phyloP scores from a whole-genome alignment of 352 stramenopile species.

The Globisporangium splendens region DNA sequence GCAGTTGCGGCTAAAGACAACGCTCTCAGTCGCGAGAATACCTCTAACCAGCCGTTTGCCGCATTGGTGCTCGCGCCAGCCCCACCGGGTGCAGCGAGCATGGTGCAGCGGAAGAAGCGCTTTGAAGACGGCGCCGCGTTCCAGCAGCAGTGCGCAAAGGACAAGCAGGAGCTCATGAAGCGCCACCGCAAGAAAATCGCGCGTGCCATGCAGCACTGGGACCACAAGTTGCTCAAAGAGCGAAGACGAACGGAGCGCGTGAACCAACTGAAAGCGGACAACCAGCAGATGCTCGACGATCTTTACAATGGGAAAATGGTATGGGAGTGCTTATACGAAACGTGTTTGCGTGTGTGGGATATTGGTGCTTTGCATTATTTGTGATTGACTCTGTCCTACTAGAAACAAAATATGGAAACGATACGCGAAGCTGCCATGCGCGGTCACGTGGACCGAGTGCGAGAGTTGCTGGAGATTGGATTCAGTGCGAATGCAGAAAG shows the following conservation, averaged over 20 bases:
- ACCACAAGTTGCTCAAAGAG: conserved; percentile 26
- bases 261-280: conserved; percentile 31
- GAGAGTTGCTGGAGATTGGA: conserved; percentile 40
- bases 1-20: neutral
- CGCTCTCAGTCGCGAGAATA: neutral
- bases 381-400: neutral
- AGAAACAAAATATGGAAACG: conserved; percentile 67
- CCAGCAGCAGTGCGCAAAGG: conserved; percentile 27
- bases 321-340: neutral
- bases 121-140: conserved; percentile 30
- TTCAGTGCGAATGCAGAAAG: conserved; percentile 59
- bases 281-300: conserved; percentile 32
- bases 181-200: conserved; percentile 31
- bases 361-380: neutral
- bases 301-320: conserved; percentile 37
- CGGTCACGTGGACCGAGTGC: conserved; percentile 43
- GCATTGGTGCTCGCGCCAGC: neutral
- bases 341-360: neutral
- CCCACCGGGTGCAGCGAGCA: conserved; percentile 10
- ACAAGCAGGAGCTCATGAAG: conserved; percentile 28
- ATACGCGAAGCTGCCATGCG: conserved; percentile 66
- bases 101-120: conserved; percentile 21
- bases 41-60: neutral
- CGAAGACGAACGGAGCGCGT: conserved; percentile 24
- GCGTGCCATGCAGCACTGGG: conserved; percentile 32